A percentile compares a stretch with the other conserved stretches of the same genome.
Evolutionary conservation across 2,329 filamentous ascomycete species (phyloP).

Genomic region (Aureobasidium sp.): DNA sequence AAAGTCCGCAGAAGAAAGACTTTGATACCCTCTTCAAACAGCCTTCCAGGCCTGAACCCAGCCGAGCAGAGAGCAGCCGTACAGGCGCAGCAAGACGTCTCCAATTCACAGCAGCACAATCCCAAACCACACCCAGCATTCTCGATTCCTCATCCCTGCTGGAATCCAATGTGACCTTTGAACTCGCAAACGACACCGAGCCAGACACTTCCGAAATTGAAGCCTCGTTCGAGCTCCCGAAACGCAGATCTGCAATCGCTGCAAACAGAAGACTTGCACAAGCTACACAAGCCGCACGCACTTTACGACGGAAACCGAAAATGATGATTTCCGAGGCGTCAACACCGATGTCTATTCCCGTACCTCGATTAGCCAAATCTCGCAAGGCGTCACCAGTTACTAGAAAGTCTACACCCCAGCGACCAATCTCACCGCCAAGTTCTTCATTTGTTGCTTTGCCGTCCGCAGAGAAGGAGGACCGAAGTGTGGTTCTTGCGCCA

Average conservation of each 20-base stretch:
- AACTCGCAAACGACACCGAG: background rate
- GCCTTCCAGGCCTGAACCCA: background rate
- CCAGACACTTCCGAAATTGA: background rate
- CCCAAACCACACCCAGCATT: conserved; percentile 17
- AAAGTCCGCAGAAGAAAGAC: conserved; percentile 18
- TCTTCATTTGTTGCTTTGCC: background rate
- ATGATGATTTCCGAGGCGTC: background rate
- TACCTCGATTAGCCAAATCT: background rate
- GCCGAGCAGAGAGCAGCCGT: conserved; percentile 20
- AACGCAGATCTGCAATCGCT: background rate
- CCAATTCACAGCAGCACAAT: conserved; percentile 11
- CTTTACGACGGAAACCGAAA: background rate
- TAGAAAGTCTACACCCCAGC: background rate
- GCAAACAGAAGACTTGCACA: background rate
- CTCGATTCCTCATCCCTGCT: background rate
- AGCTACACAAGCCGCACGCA: background rate
- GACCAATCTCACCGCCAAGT: background rate
- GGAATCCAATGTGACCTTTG: background rate
- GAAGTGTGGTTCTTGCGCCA: background rate
- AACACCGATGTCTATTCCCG: background rate
- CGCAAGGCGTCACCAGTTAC: background rate
- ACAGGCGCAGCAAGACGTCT: conserved; percentile 15
- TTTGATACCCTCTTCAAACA: background rate
- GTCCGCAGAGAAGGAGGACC: background rate
- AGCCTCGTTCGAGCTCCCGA: conserved; percentile 2